Evolutionary conservation across 2,329 filamentous ascomycete species (phyloP).

Genomic region (Aspergillus pseudotamarii): DNA sequence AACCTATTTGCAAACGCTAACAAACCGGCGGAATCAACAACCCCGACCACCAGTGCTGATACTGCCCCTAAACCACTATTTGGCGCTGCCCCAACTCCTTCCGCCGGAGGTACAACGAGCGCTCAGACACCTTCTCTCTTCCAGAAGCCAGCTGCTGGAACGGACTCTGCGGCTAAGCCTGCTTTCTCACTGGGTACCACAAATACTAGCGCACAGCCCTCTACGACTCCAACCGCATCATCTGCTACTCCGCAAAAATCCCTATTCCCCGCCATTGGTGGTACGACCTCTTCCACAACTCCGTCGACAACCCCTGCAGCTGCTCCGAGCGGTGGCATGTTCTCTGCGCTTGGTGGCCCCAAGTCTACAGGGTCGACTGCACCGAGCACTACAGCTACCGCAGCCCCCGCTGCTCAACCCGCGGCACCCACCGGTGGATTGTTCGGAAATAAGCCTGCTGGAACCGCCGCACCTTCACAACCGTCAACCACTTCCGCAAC

Average conservation of each 20-base stretch:
- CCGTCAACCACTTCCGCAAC: conserved; percentile 22
- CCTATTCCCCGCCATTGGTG: conserved; percentile 34
- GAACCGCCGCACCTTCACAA: conserved; percentile 27
- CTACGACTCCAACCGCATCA: conserved; percentile 30
- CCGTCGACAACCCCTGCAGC: conserved; percentile 35
- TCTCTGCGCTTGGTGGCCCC: conserved; percentile 32
- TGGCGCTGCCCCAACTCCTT: conserved; percentile 22
- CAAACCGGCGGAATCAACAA: conserved; percentile 34
- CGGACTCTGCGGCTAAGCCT: conserved; percentile 30
- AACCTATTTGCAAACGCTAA: conserved; percentile 22
- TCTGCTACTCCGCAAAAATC: conserved; percentile 39
- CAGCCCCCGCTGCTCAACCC: conserved; percentile 30
- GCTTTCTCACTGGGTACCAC: conserved; percentile 29
- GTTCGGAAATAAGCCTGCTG: conserved; percentile 29
- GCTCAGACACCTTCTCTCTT: conserved; percentile 33
- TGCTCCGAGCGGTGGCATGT: conserved; percentile 31
- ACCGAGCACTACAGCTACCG: conserved; percentile 30
- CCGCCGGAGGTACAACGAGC: conserved; percentile 19
- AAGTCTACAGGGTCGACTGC: conserved; percentile 33
- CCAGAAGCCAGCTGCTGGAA: conserved; percentile 28
- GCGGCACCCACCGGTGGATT: conserved; percentile 24
- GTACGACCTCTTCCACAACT: conserved; percentile 33
- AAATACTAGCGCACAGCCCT: conserved; percentile 22
- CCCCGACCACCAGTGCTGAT: conserved; percentile 28
- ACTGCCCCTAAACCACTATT: conserved; percentile 34